Base-by-base conservation (phyloP, 495 filamentous ascomycete species). In the Cenococcum geophilum region DNA sequence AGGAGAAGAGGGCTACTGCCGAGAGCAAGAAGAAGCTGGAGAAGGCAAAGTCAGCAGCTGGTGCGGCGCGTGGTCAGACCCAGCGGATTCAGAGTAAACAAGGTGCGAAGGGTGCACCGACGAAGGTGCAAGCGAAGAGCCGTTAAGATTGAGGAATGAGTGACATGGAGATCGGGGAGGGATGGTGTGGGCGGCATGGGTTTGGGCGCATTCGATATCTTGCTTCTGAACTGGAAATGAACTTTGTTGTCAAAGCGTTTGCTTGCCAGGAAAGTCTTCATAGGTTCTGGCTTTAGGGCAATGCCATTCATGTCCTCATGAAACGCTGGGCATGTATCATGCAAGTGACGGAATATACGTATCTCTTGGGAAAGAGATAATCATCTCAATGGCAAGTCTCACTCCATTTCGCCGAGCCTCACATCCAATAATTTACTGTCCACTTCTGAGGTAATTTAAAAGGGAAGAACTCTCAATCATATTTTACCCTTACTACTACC, bases 1-100 rank as follows among this genome's bases (percentile, higher is more conserved):
- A 99, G 86, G 92, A 93, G 77, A 96, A 97, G 90, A 93, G 92
- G 81, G 79, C 84, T 63, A 90, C 83, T 60, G 82, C 85, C 54
- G 84, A 87, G 77, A 87, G 82, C 76, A 85, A 85, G 77, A 99
- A 99, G 90, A 97, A 97, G 89, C 86, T 87, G 47, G 95, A 97
- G 80, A 99, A 99, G 90, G 93, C 93, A 67, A 99, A 97, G 89
- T 81, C 65, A 70, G 93, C 92, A 63, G 84, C 86, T 61, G 66
- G 71, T 48, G 82, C 83, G 53, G 81, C 86, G 73, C 86, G 87
- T 79, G 92, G 91, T 67, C 81, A 89, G 79, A 79, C 80, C 62
- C 77, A 81, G 72, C 82, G 86, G 74, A 89, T 96, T 76, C 81
- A 85, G 76, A 88, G 89, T 82, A 99, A 99, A 88, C 91, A 95